Base-by-base conservation (phyloP, 257 asterid species). In the Scutellaria galericulata region DNA sequence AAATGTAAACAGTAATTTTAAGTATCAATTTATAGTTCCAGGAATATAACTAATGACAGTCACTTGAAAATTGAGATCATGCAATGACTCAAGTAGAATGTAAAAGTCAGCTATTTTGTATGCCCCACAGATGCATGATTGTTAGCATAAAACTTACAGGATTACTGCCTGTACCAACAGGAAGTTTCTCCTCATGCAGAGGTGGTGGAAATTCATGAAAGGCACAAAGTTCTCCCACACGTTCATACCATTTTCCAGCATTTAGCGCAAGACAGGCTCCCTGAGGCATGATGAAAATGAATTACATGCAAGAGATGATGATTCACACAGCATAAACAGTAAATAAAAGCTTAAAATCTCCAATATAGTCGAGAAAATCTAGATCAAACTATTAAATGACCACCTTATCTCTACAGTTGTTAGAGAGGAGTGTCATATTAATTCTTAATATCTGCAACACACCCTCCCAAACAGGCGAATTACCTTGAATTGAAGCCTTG, bases 101-200 rank as follows among this genome's bases (percentile, higher is more conserved):
- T 58, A 45, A 75, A 70, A 22, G 51, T 15, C 54, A 35, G 42
- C 52, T 31, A 48, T 47, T 64, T 58, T 42, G 51, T 42, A 10
- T 27, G 48, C 66, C 37, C 46, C 66, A 53, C 41, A 14, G 48
- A 37, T 50, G 68, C 77, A 64, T 13, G 50, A 58, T 18, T 60
- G 9, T 47, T 40, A 73, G 63, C 20, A 70, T 66, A 64, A 50
- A 76, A 86, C 99, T 82, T 88, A 92, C 99, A 75, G 99, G 98
- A 80, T 95, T 95, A 82, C 99, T 95, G 66, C 99, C 99, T 12
- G 88, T 92, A 78, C 99, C 99, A 80, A 91, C 96, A 46, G 99
- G 99, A 73, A 92, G 99, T 85, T 84, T 92, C 85, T 95, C 97
- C 75, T 87, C 92, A 68, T 80, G 85, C 50, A 78, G 74, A 70